Base-by-base conservation (phyloP, 2,329 filamentous ascomycete species). In the Paecilomyces formosus region DNA sequence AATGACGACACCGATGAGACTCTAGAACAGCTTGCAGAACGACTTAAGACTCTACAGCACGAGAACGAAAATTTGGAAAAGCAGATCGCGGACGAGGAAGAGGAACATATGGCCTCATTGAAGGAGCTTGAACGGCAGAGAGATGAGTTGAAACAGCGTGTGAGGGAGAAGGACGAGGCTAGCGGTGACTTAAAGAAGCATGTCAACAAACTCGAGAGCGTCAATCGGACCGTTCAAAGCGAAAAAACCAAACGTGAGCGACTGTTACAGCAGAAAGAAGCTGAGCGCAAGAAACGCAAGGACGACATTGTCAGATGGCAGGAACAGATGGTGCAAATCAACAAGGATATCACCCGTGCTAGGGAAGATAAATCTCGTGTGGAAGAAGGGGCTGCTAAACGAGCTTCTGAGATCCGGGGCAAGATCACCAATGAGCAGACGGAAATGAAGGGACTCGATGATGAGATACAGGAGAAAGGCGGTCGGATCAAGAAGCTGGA, bases 131-230 rank as follows among this genome's bases (percentile, higher is more conserved):
- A 87, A 57, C 86, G 86, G 59, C 90, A 96, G 66, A 88, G 90
- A 60, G 90, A 95, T 64, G 83, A 88, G 55, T 86, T 96, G 71
- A 87, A 84, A 66, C 87, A 88, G 61, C 82, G 87, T 21, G 80
- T 94, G 57, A 94, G 90, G 70, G 90, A 96, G 68, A 96, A 95
- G 72, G 93, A 97, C 63, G 91, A 95, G 67, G 89, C 87, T 55
- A 97, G 91, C 54, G 87, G 90, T 52, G 91, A 92, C 68, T 76
- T 97, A 57, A 90, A 89, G 68, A 88, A 88, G 62, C 88, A 93
- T 69, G 87, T 95, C 56, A 87, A 90, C 56, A 85, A 84, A 53
- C 85, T 92, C 5, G 91, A 95, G 72, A 86, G 90, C 56, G 82
- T 89, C 63, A 96, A 95, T 78, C 86, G 91, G 54, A 83, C 86